Percentiles rank a stretch among this genome's conserved stretches.
Conservation (phyloP, 2,329 filamentous ascomycete species). For the Aspergillus unguis region DNA sequence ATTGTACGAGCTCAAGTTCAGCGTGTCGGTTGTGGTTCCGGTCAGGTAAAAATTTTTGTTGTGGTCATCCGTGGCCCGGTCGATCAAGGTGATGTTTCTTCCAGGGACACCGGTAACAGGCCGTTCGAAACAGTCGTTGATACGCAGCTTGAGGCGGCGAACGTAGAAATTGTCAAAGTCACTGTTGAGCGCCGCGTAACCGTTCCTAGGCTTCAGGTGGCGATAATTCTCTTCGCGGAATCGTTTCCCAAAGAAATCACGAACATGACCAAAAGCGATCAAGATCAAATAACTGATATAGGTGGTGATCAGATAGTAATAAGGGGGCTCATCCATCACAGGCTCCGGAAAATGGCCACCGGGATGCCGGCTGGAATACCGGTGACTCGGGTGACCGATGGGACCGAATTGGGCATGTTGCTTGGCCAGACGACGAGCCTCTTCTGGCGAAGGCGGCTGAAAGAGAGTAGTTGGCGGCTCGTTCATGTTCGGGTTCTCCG, state of each 20-base stretch:
- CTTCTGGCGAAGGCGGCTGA: slow-evolving; percentile 79
- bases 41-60: slow-evolving; percentile 87
- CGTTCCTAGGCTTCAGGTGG: slow-evolving; percentile 76
- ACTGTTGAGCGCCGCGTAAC: slow-evolving; percentile 92
- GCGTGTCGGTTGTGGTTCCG: slow-evolving; percentile 85
- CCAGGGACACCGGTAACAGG: slow-evolving; percentile 92
- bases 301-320: slow-evolving; percentile 94
- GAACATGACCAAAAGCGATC: slow-evolving; percentile 90
- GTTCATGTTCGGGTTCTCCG: slow-evolving; percentile 70
- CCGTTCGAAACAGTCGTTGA: slow-evolving; percentile 94
- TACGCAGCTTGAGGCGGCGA: slow-evolving; percentile 82
- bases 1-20: slow-evolving; percentile 99
- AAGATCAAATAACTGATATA: slow-evolving; percentile 97
- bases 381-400: slow-evolving; percentile 72
- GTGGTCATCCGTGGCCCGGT: slow-evolving; percentile 85
- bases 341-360: slow-evolving; percentile 77
- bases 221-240: slow-evolving; percentile 86
- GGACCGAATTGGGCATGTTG: slow-evolving; percentile 91
- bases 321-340: slow-evolving; percentile 90
- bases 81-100: slow-evolving; percentile 86
- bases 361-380: slow-evolving; percentile 84
- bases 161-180: slow-evolving; percentile 99
- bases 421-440: slow-evolving; percentile 70
- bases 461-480: slow-evolving; percentile 77
- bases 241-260: slow-evolving; percentile 96